Conservation (phyloP, 768 basidiomycete species). For the Mycena galericulata region DNA sequence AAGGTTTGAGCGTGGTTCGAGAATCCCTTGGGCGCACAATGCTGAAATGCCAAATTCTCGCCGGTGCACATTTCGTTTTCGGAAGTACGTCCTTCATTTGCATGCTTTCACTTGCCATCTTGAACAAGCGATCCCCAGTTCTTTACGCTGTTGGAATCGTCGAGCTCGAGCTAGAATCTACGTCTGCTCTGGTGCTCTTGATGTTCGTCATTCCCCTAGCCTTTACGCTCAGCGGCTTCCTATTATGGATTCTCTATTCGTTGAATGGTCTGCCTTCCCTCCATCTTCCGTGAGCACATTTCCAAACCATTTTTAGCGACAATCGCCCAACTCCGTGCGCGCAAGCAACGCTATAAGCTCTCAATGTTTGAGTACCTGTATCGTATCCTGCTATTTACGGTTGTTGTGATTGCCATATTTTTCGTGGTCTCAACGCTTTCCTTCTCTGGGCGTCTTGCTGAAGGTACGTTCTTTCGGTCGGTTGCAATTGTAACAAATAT, state of each 20-base stretch:
- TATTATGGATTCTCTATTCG: constrained; percentile 95
- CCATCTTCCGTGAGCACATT: neutral
- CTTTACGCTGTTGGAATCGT: constrained; percentile 96
- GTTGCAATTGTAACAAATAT: constrained; percentile 18
- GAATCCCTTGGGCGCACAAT: constrained; percentile 89
- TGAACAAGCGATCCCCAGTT: constrained; percentile 55
- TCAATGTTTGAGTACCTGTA: constrained; percentile 91
- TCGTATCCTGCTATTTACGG: constrained; percentile 85
- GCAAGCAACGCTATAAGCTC: constrained; percentile 89
- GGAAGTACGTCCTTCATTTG: constrained; percentile 75
- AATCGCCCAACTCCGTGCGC: constrained; percentile 83
- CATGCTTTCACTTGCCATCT: neutral
- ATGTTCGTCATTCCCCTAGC: constrained; percentile 95
- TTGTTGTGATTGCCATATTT: constrained; percentile 86
- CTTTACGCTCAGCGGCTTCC: constrained; percentile 94
- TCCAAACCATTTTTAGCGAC: constrained; percentile 66
- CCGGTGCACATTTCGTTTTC: constrained; percentile 90
- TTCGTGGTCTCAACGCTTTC: constrained; percentile 93
- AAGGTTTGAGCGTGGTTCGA: constrained; percentile 82
- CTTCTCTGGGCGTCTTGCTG: constrained; percentile 90
- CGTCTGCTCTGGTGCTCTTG: constrained; percentile 85
- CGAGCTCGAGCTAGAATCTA: constrained; percentile 90
- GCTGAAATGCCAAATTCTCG: constrained; percentile 84
- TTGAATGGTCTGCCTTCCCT: constrained; percentile 74
- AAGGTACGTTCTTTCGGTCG: constrained; percentile 66